Evolutionary conservation across 352 stramenopile species (phyloP).

Genomic region (Thalassiosira exigua): DNA sequence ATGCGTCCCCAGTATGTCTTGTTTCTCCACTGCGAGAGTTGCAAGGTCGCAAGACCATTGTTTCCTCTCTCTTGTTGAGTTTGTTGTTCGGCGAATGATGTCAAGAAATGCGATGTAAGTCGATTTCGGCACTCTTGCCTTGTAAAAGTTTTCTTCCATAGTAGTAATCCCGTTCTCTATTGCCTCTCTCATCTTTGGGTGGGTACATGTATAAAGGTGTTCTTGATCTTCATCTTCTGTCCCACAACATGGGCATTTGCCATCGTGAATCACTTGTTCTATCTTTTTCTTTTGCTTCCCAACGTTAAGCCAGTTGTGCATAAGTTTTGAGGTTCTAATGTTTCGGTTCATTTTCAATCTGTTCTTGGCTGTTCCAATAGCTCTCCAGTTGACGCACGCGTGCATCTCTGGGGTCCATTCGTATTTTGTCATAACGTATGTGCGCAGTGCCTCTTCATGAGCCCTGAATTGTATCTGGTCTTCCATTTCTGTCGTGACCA

Average conservation of each 20-base stretch:
- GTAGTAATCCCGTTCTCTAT: not conserved
- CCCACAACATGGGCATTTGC: slow-evolving; percentile 11
- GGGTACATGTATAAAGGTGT: slow-evolving; percentile 4
- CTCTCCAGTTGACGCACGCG: not conserved
- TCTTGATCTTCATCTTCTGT: not conserved
- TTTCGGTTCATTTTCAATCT: not conserved
- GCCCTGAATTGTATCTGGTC: slow-evolving; percentile 1
- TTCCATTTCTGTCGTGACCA: slow-evolving; percentile 21
- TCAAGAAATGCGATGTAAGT: not conserved
- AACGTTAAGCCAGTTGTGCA: slow-evolving; percentile 16
- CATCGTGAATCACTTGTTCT: not conserved
- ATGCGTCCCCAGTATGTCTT: not conserved
- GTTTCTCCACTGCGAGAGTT: not conserved
- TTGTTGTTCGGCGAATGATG: not conserved
- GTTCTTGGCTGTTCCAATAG: slow-evolving; percentile 7
- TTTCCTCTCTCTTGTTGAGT: not conserved
- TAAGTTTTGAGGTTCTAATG: slow-evolving; percentile 13
- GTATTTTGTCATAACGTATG: not conserved
- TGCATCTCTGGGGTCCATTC: slow-evolving; percentile 6
- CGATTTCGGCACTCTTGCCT: not conserved
- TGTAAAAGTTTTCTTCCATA: not conserved
- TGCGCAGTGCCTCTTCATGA: not conserved
- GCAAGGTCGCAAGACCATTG: not conserved
- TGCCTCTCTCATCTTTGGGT: not conserved
- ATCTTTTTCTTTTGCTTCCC: not conserved